phyloP scores from a whole-genome alignment of 192 early-diverging fungal genomes.

The Backusella morwellensis region DNA sequence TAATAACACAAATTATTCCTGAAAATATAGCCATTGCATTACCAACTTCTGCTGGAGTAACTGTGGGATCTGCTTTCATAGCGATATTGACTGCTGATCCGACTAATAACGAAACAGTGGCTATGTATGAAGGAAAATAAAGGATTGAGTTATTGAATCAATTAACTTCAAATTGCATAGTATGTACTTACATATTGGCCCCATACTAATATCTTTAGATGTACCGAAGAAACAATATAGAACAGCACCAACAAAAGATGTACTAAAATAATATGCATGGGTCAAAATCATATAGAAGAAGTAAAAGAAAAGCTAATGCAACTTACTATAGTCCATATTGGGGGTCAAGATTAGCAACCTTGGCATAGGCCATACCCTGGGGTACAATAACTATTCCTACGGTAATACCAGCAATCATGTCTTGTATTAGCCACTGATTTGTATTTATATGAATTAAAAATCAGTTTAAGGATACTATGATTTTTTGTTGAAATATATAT shows the following conservation, averaged over 20 bases:
- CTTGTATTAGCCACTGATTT: slow-evolving; percentile 35
- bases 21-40: slow-evolving; percentile 68
- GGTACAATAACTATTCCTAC: slow-evolving; percentile 72
- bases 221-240: slow-evolving; percentile 76
- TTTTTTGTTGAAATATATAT: neutral
- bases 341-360: slow-evolving; percentile 58
- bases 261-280: neutral
- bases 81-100: slow-evolving; percentile 58
- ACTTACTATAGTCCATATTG: neutral
- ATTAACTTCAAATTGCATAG: neutral
- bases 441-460: neutral
- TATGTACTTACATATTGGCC: slow-evolving; percentile 26
- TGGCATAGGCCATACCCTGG: slow-evolving; percentile 70
- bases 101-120: slow-evolving; percentile 78
- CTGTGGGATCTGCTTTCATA: neutral
- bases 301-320: slow-evolving; percentile 21
- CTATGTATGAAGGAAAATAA: neutral
- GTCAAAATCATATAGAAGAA: slow-evolving; percentile 60
- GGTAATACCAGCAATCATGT: slow-evolving; percentile 67
- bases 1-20: slow-evolving; percentile 63
- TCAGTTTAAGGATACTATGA: neutral
- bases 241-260: slow-evolving; percentile 65
- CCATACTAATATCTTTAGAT: slow-evolving; percentile 72
- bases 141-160: slow-evolving; percentile 17
- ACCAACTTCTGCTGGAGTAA: slow-evolving; percentile 52